Evolutionary conservation across 2,329 filamentous ascomycete species (phyloP), one percentile per base, ranked within the genome.

Genomic region (Gaeumannomyces tritici): DNA sequence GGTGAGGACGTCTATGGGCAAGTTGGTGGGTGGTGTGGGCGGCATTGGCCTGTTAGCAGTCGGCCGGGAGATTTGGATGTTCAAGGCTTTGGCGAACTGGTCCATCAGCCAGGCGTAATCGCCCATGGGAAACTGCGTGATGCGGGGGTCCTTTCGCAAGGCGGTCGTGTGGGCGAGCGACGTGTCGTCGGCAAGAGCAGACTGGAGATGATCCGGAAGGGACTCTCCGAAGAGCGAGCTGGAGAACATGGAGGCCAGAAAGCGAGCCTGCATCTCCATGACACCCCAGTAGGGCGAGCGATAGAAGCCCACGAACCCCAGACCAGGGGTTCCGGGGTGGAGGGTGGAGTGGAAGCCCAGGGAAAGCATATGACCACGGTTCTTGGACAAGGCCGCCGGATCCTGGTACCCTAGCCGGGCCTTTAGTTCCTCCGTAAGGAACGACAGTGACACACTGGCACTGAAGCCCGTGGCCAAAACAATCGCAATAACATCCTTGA

Each of bases 221-320:
- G 3, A 67, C 68, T 63, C 1, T 66, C 63, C 6, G 64, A 57
- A 6, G 64, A 64, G 2, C 1, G 72, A 67, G 1, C 73, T 56
- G 4, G 69, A 73, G 88, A 89, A 93, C 13, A 84, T 71, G 15
- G 80, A 73, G 0, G 86, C 80, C 7, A 93, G 75, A 65, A 89
- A 81, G 1, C 88, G 83, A 3, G 90, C 87, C 73, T 96, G 91
- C 88, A 92, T 90, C 72, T 95, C 90, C 81, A 93, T 91, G 0
- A 92, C 86, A 1, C 89, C 89, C 91, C 91, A 96, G 71, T 91
- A 95, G 0, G 90, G 90, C 0, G 89, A 89, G 64, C 91, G 83
- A 70, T 96, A 96, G 73, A 92, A 91, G 0, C 91, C 91, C 1
- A 95, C 87, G 68, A 95, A 93, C 0, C 89, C 90, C 0, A 95